Base-by-base conservation (phyloP, 2,329 filamentous ascomycete species). In the Knoxdaviesia proteae region DNA sequence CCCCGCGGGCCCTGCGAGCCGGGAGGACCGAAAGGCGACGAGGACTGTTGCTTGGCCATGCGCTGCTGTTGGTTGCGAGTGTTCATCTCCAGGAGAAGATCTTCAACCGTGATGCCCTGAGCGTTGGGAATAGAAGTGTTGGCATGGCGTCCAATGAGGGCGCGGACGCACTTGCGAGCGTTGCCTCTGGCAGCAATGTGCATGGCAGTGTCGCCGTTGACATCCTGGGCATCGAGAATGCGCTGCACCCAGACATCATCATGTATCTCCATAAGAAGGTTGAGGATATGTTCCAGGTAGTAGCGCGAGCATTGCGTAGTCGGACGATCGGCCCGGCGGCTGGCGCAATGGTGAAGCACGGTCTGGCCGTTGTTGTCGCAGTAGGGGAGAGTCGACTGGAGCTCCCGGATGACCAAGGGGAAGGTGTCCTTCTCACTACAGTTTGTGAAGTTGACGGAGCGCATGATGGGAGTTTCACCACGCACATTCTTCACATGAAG, bases 341-440 rank as follows among this genome's bases (percentile, higher is more conserved):
- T 80, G 11, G 87, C 84, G 38, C 93, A 87, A 56, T 96, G 88
- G 54, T 96, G 90, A 53, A 98, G 88, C 42, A 94, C 83, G 0
- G 86, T 94, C 47, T 80, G 81, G 8, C 84, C 81, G 41, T 78
- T 78, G 57, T 74, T 77, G 55, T 98, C 90, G 29, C 80, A 71
- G 46, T 75, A 74, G 42, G 80, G 77, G 36, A 94, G 76, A 0
- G 88, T 94, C 35, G 79, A 74, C 42, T 87, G 76, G 4, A 98
- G 70, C 48, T 94, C 75, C 49, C 81, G 80, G 51, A 94, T 75
- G 44, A 98, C 77, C 29, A 71, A 71, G 0, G 84, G 81, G 61
- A 96, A 94, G 1, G 84, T 87, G 50, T 84, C 75, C 61, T 90
- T 93, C 57, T 96, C 90, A 57, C 79, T 90, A 56, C 90, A 94